phyloP scores from a whole-genome alignment of 2,329 filamentous ascomycete species.

The Colletotrichum sidae region DNA sequence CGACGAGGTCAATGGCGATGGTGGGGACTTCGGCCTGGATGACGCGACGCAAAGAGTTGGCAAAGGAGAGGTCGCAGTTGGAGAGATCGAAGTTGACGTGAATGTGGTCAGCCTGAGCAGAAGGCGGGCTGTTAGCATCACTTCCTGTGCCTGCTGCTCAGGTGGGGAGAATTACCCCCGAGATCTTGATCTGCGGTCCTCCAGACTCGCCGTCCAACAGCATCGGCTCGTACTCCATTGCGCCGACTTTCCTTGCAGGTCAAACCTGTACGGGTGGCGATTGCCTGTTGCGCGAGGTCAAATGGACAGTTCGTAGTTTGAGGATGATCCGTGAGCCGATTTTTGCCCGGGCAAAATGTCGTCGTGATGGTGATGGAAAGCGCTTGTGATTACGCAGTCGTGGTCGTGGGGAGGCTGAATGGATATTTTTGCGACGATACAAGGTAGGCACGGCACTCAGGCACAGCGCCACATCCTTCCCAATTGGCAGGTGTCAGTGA shows the following conservation, averaged over 20 bases:
- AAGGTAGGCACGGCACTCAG: slow-evolving; percentile 2
- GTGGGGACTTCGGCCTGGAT: slow-evolving; percentile 96
- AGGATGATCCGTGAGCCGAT: not conserved
- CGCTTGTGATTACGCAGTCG: slow-evolving; percentile 8
- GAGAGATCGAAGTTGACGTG: slow-evolving; percentile 93
- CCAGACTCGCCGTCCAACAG: slow-evolving; percentile 69
- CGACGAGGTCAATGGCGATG: slow-evolving; percentile 93
- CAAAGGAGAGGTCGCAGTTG: slow-evolving; percentile 89
- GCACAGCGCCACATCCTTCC: not conserved
- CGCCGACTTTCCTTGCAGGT: slow-evolving; percentile 7
- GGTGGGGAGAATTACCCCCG: slow-evolving; percentile 56
- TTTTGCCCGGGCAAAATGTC: not conserved
- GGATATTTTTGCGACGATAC: slow-evolving; percentile 37
- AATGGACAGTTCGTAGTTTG: too few species aligned
- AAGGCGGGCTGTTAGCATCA: slow-evolving; percentile 34
- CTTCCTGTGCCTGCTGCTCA: not conserved
- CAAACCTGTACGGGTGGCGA: not conserved
- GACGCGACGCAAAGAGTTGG: slow-evolving; percentile 90
- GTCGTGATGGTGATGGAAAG: slow-evolving; percentile 2
- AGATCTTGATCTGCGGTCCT: slow-evolving; percentile 70
- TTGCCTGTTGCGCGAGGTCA: not conserved
- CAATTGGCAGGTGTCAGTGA: not conserved
- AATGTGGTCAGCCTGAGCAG: slow-evolving; percentile 76
- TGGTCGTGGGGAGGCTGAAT: slow-evolving; percentile 30
- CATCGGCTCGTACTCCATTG: slow-evolving; percentile 71